A percentile compares a stretch with the other conserved stretches of the same genome.
Conservation (phyloP, 1,284 basidiomycete species). For the Cutaneotrichosporon arboriforme region DNA sequence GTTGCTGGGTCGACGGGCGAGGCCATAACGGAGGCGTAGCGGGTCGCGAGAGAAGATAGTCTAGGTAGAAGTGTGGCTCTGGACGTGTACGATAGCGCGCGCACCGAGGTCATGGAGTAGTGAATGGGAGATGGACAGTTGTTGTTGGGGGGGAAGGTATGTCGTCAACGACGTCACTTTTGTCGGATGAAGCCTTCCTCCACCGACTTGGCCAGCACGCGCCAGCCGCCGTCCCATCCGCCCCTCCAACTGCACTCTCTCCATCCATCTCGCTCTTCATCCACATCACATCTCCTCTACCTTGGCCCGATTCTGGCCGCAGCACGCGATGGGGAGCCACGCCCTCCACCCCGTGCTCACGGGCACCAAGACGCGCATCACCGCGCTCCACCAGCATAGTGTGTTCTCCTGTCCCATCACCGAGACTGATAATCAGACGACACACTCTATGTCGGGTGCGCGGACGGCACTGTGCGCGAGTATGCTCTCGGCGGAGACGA, state of each 20-base stretch:
- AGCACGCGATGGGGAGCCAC: slow-evolving; percentile 23
- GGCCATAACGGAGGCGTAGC: background rate
- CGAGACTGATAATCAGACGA: slow-evolving; percentile 54
- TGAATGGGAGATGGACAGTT: background rate
- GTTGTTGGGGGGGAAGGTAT: background rate
- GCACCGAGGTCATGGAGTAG: background rate
- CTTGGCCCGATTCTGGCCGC: background rate
- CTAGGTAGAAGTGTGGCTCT: background rate
- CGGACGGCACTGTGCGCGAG: slow-evolving; percentile 60
- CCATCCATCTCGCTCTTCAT: background rate
- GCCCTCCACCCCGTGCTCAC: slow-evolving; percentile 32
- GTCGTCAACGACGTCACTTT: background rate
- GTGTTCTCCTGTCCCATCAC: background rate
- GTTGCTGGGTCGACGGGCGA: slow-evolving; percentile 10
- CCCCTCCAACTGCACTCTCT: background rate
- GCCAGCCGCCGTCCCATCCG: background rate
- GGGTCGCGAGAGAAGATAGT: background rate
- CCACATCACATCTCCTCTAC: background rate
- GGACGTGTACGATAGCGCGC: background rate
- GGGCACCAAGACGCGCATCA: slow-evolving; percentile 28
- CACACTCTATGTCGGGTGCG: slow-evolving; percentile 69
- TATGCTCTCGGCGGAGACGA: slow-evolving; percentile 27
- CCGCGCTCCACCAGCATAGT: slow-evolving; percentile 41
- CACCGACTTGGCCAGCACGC: background rate
- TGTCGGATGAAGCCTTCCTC: background rate